These are phyloP conservation scores for Corniculantispora saksenae DNA, from an alignment of 2,329 filamentous ascomycete genomes.

Conservation along the genomic window DNA sequence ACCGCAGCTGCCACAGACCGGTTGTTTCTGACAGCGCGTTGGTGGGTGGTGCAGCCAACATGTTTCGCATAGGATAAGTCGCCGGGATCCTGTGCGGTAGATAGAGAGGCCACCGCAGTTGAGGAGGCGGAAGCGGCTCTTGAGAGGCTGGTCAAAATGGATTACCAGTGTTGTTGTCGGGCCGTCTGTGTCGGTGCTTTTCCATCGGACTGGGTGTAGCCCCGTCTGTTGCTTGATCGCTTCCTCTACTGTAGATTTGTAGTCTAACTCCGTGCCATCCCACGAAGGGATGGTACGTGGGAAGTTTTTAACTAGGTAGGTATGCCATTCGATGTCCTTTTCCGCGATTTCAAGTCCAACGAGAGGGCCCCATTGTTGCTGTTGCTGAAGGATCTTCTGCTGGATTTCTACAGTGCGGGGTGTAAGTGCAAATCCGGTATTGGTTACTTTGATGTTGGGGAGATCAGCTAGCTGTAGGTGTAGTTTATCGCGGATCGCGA, in stretches of 20 bases:
- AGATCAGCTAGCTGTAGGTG: background rate
- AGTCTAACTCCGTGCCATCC: slow-evolving; percentile 3
- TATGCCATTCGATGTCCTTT: slow-evolving; percentile 12
- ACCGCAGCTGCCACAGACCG: background rate
- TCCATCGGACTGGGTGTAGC: slow-evolving; percentile 5
- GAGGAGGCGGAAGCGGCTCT: background rate
- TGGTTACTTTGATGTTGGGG: background rate
- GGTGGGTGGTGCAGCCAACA: slow-evolving; percentile 4
- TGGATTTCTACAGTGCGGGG: background rate
- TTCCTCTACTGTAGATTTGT: background rate
- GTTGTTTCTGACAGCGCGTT: background rate
- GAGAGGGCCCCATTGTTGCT: background rate
- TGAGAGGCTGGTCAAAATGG: background rate
- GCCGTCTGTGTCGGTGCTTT: background rate
- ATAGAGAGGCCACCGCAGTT: background rate
- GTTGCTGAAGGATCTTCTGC: background rate
- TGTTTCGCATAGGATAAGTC: background rate
- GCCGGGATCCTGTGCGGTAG: background rate
- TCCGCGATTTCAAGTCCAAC: background rate
- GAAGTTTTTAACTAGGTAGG: slow-evolving; percentile 7
- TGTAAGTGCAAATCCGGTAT: background rate
- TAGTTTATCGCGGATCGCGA: slow-evolving; percentile 9
- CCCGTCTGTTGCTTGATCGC: slow-evolving; percentile 3
- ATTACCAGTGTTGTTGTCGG: background rate
- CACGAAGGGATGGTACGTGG: background rate